Evolutionary conservation across 2,329 filamentous ascomycete genomes (phyloP), one percentile per base, ranked within the genome.

Genomic region (Cercospora sojina): DNA sequence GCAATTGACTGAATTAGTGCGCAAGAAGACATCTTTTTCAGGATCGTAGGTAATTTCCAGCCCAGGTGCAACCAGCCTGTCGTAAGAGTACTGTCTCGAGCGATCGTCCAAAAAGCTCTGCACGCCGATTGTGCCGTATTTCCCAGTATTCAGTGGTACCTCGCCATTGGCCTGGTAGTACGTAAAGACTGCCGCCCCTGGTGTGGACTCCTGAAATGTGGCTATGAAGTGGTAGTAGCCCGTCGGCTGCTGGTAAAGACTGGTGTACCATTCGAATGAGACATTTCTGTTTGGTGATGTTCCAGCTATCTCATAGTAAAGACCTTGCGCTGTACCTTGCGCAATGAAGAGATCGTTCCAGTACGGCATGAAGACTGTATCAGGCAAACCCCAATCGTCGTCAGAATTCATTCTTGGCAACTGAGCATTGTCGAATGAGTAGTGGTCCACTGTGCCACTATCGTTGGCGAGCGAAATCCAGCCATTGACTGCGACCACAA

Each of bases 281-380:
- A 69, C 47, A n/a, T 25, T 66, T 8, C 69, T 29, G 18, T 64
- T 64, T 3, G 41, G 41, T 10, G 43, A 31, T 5, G 59, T 49
- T 8, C 69, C 66, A 18, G 58, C 49, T 12, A 66, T 35, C 38
- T 71, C 62, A 27, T 71, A 72, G 61, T 69, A 73, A 29, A 73
- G 66, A 16, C 71, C 70, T 20, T 72, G 67, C 2, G 64, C 35
- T 5, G 67, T 69, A 53, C 67, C 65, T 23, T 62, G 56, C 35
- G 62, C 60, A 8, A 73, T 64, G 56, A 68, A 68, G 3, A 71
- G 64, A 53, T 74, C 72, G 23, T 71, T 65, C 70, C 69, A 73
- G 62, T 69, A 71, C 1, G 70, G 66, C n/a, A 67, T 32, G 27
- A 62, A 65, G 32, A 35, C 62, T 25, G 57, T 67, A 32, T 64